A percentile compares a stretch with the other conserved stretches of the same genome.
These are phyloP conservation scores for Solanum tarapatanum DNA, from an alignment of 257 asterid genomes.

Conservation along the genomic window DNA sequence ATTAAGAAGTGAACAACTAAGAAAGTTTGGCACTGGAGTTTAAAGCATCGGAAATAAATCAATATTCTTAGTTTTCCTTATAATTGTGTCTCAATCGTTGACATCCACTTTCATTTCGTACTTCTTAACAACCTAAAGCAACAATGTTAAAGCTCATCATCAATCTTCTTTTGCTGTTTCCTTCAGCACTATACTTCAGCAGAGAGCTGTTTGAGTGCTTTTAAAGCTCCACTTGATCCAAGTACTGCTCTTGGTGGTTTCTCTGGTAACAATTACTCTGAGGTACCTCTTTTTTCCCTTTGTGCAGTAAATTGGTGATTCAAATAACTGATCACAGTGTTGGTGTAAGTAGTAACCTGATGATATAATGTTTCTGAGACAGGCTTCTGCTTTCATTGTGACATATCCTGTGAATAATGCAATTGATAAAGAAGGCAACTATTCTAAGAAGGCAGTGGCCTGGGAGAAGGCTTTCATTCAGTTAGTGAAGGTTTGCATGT, in stretches of 20 bases:
- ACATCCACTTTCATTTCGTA: background rate
- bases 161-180: slow-evolving; percentile 13
- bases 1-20: background rate
- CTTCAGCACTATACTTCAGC: slow-evolving; percentile 85
- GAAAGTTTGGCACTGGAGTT: background rate
- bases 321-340: background rate
- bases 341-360: slow-evolving; percentile 3
- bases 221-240: slow-evolving; percentile 96
- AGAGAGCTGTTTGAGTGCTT: slow-evolving; percentile 78
- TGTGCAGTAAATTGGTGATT: background rate
- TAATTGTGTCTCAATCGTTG: background rate
- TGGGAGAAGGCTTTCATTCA: slow-evolving; percentile 98
- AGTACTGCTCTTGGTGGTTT: slow-evolving; percentile 95
- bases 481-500: slow-evolving; percentile 63
- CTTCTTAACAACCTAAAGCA: background rate
- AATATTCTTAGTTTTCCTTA: background rate
- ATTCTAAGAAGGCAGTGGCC: slow-evolving; percentile 68
- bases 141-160: background rate
- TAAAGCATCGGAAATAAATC: background rate
- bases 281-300: slow-evolving; percentile 34
- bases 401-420: slow-evolving; percentile 96
- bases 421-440: slow-evolving; percentile 64
- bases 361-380: slow-evolving; percentile 13
- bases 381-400: slow-evolving; percentile 93
- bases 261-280: slow-evolving; percentile 73